Base-by-base conservation (phyloP, 2,329 filamentous ascomycete species). In the Coniella lustricola region DNA sequence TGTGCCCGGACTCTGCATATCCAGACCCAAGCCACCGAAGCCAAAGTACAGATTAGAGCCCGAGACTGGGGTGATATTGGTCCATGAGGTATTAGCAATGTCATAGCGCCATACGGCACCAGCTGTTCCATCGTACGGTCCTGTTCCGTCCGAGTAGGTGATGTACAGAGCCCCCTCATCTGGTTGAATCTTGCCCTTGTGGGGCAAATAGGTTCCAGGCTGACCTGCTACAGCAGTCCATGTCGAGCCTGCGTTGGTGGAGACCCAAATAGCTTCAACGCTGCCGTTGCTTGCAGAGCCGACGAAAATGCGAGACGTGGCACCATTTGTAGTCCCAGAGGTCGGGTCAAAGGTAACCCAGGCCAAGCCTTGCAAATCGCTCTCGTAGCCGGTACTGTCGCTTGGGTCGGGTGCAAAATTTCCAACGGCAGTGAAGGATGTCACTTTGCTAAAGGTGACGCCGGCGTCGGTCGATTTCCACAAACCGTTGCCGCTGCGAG, bases 381-480 rank as follows among this genome's bases (percentile, higher is more conserved):
- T 67, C 47, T 71, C 70, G 48, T 72, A 67, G 3, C 72, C 72
- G 12, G 56, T 66, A 3, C 63, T 51, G 39, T 77, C 75, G 16
- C 49, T 68, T 1, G 74, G 66, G 52, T 77, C 63, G 1, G 69
- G 64, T 13, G 67, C 60, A 51, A 64, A 79, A 2, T 70, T 73
- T 22, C 77, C 77, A 3, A 70, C 66, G 48, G 70, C 73, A 10
- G 67, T 74, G 59, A 77, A 79, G 0, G 69, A 67, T 1, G 67
- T 62, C 3, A 81, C 76, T 51, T 77, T 76, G 20, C 60, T 56
- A 60, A 77, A 81, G 10, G 70, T 75, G 21, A 59, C 69, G n/a
- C 77, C 78, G 12, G 69, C 72, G 53, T 82, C 73, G 3, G 71
- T 75, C 48, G 73, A 77, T 61, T 76, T 79, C 71, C 74, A 81